Base-by-base conservation (phyloP, 805 yeast species). In the Sugiyamaella chiloensis region DNA sequence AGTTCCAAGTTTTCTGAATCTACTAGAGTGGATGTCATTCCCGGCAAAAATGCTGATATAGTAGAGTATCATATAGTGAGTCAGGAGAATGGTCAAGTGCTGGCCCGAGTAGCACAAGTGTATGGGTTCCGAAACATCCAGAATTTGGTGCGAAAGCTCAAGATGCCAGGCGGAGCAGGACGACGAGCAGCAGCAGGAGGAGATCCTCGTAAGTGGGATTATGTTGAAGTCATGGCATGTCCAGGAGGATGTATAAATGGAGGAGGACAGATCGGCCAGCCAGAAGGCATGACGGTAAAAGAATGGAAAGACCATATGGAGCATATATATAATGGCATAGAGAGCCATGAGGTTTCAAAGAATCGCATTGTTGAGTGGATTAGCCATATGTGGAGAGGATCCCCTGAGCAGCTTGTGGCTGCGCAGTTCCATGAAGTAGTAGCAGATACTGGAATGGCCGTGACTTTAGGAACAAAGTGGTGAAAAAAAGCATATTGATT, bases 221-320 rank as follows among this genome's bases (percentile, higher is more conserved):
- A 85, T 56, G 86, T 91, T 4, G 99, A 93, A 60, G 85, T 93
- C 39, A 91, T 89, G 96, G 99, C 99, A 0, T 93, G 99, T 64
- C 99, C 99, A 4, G 89, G 87, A 24, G 99, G 99, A 1, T 93
- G 98, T 61, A 86, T 90, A 48, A 93, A 91, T 60, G 99, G 99
- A 8, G 98, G 99, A 19, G 99, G 99, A 0, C 90, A 89, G 58
- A 76, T 88, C 16, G 74, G 78, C 3, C 72, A 64, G 9, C 67
- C 67, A n/a, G 63, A 52, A 16, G 58, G 48, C 27, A 50, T 58
- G 12, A 56, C 57, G 11, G 42, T 51, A 42, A 60, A 58, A 45
- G 65, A 60, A 40, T 68, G 66, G 68, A 55, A 48, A 46, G 64
- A 53, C 50, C 61, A 55, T 36, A 54, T 51, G 48, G 68, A 62